A percentile compares a stretch with the other conserved stretches of the same genome.
Conservation (phyloP, 2,329 filamentous ascomycete genomes). For the Epichloe hybrida region DNA sequence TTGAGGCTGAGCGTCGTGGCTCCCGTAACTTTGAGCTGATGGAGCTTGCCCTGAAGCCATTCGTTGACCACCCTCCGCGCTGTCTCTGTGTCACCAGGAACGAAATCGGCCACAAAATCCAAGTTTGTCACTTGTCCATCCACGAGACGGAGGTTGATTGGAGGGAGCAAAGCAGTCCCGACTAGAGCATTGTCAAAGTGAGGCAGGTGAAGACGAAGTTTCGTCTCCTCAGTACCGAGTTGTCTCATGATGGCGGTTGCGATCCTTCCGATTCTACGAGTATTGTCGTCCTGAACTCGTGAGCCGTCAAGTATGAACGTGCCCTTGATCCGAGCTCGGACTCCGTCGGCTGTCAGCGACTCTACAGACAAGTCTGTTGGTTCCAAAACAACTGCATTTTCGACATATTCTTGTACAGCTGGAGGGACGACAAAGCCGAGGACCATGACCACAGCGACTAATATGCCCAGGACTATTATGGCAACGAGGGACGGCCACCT, state of each 20-base stretch:
- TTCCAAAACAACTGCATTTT: slow-evolving; percentile 68
- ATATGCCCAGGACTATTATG: slow-evolving; percentile 48
- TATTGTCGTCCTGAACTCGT: slow-evolving; percentile 55
- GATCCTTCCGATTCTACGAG: slow-evolving; percentile 62
- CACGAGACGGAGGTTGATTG: slow-evolving; percentile 60
- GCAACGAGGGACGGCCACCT: slow-evolving; percentile 71
- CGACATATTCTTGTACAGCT: slow-evolving; percentile 72
- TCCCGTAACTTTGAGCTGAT: slow-evolving; percentile 56
- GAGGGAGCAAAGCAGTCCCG: slow-evolving; percentile 64
- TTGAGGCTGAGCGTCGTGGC: slow-evolving; percentile 61
- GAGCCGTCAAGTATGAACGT: slow-evolving; percentile 69
- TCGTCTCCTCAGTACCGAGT: slow-evolving; percentile 59
- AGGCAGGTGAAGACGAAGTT: slow-evolving; percentile 66
- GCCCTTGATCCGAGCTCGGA: slow-evolving; percentile 68
- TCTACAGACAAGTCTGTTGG: slow-evolving; percentile 76
- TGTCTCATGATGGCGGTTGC: slow-evolving; percentile 69
- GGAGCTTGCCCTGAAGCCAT: slow-evolving; percentile 70
- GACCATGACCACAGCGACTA: slow-evolving; percentile 56
- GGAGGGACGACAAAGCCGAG: slow-evolving; percentile 72
- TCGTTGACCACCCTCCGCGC: slow-evolving; percentile 74
- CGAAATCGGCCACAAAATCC: slow-evolving; percentile 65
- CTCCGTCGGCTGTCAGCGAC: slow-evolving; percentile 65
- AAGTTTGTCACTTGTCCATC: slow-evolving; percentile 66
- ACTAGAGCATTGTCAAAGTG: slow-evolving; percentile 67
- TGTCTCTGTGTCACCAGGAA: slow-evolving; percentile 62